Evolutionary conservation across 176 grass and related monocot genomes (phyloP).

Genomic region (Dendrocalamus sinicus): DNA sequence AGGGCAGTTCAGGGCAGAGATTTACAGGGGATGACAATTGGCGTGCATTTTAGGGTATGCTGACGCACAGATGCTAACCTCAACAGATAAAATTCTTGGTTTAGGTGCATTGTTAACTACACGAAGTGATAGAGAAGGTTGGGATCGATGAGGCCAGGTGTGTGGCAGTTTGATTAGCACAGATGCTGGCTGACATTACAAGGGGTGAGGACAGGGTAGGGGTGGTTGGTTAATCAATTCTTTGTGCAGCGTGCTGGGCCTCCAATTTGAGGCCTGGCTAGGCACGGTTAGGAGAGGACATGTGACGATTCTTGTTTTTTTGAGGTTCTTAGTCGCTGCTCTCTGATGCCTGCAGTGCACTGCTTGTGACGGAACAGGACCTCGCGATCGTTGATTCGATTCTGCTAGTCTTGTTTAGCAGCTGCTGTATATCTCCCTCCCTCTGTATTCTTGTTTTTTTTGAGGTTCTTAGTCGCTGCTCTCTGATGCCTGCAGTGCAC

Average conservation of each 20-base stretch:
- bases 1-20: constrained; percentile 43
- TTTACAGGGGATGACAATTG: constrained; percentile 46
- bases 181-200: constrained; percentile 47
- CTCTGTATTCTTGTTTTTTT: constrained; percentile 37
- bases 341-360: constrained; percentile 40
- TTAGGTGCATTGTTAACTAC: constrained; percentile 54
- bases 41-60: constrained; percentile 45
- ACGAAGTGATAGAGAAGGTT: constrained; percentile 9
- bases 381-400: constrained; percentile 26
- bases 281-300: constrained; percentile 37
- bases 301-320: constrained; percentile 40
- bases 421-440: constrained; percentile 32
- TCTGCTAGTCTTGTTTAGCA: constrained; percentile 16
- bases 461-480: too few relatives aligned
- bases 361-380: constrained; percentile 47
- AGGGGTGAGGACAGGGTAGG: constrained; percentile 12
- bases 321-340: constrained; percentile 46
- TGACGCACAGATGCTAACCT: constrained; percentile 51
- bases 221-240: constrained; percentile 58
- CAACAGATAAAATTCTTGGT: constrained; percentile 44
- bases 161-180: constrained; percentile 45
- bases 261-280: constrained; percentile 58
- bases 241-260: constrained; percentile 52
- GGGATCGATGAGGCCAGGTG: neutral
- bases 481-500: too few relatives aligned